Base-by-base conservation (phyloP, 1,284 basidiomycete species). In the Cerioporus squamosus region DNA sequence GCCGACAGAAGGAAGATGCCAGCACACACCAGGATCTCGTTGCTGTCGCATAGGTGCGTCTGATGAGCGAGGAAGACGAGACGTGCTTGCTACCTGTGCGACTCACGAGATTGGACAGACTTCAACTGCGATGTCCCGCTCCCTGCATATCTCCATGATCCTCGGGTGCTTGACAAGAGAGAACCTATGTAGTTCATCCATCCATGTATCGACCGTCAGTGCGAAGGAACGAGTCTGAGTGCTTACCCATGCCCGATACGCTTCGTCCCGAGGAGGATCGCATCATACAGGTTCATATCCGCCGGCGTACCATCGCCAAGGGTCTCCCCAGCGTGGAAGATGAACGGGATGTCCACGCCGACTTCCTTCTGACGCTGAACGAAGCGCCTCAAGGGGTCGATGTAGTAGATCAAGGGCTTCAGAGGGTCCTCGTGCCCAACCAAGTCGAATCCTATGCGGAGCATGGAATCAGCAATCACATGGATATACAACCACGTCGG, bases 291-390 rank as follows among this genome's bases (percentile, higher is more conserved):
- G 68, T 94, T 94, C 50, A 81, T 71, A 65, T 94, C 91, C 14
- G 87, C 85, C 24, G 75, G 71, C 10, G 81, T 83, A 3, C 90
- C 90, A 66, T 93, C 91, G 8, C 86, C 86, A 14, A 88, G 78
- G 0, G 90, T 92, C 73, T 93, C 90, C 31, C 90, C 91, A 0
- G 88, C 91, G 65, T 93, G 92, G 63, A 93, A 86, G 47, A 93
- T 81, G 70, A 91, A 91, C 1, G 91, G 91, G 24, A 93, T 84
- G 26, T 88, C 81, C 2, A 93, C 62, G 0, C 82, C 80, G 48
- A 82, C 75, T 56, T 86, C 82, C 51, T 81, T 77, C 60, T 84
- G 81, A 38, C 82, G 80, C 49, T 81, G 73, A 38, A 80, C 76
- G 75, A 93, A 93, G 24, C 76, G 76, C 8, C 89, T 74, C n/a